Evolutionary conservation across 371 early-diverging fungal genomes (phyloP), one percentile per base, ranked within the genome.

Genomic region (Nematocida major): DNA sequence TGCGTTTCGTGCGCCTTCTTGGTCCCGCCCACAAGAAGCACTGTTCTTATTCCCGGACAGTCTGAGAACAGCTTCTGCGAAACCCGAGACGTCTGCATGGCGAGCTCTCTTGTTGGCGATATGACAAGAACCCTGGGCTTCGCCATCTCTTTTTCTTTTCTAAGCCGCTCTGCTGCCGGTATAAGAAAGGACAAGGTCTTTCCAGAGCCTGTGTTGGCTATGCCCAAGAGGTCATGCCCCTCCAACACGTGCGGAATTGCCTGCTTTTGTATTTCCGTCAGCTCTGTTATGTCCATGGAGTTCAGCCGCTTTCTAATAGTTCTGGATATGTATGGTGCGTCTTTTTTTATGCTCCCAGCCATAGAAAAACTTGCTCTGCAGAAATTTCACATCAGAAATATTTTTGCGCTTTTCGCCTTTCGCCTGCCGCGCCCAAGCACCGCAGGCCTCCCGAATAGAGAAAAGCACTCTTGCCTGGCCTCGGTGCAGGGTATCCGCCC

Each of bases 1-100:
- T 93, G 87, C 80, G 93, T 93, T 83, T 98, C 96, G 79, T 93
- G 89, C 0, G 92, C 90, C 78, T 95, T 85, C 79, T 86, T 89
- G 89, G 91, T 82, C 15, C 98, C 98, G 47, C 98, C 97, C 13
- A 97, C 93, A 22, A 94, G 87, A 26, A 96, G 90, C 5, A 89
- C 85, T 47, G 89, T 89, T 68, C 89, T 88, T 13, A 95, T 79
- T 59, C 89, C 91, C 11, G 89, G 89, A 4, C 96, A 87, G 0
- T 90, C 91, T 47, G 87, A 83, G 70, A 97, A 93, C 78, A 94
- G 92, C 61, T 30, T 80, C 38, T 43, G 43, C 82, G 92, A 91
- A 80, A 90, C 88, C 15, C 59, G 38, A 24, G 32, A 39, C 26
- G 78, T 78, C 38, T 79, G 79, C 59, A 66, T 67, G 39, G 69